Evolutionary conservation across 2,329 filamentous ascomycete species (phyloP), one percentile per base, ranked within the genome.

Genomic region (Periconia macrospinosa): DNA sequence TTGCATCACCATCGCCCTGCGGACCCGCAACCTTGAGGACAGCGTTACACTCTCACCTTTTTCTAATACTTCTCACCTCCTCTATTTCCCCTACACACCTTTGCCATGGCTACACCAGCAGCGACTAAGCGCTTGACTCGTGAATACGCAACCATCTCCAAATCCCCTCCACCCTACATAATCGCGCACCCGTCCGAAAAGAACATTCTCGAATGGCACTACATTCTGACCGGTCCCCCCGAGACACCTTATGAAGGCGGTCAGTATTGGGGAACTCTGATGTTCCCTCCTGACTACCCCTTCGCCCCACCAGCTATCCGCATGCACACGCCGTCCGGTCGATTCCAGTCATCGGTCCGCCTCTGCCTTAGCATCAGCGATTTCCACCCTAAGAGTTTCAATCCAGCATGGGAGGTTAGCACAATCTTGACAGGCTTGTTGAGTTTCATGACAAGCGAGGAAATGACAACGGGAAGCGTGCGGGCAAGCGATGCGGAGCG

Each of bases 371-470:
- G 90, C 70, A 99, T 99, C 68, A 93, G 88, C 66, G 94, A 99
- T 72, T 99, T 97, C 77, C 94, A 99, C 72, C 94, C 94, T 3
- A 96, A 96, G 75, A 93, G 89, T 27, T 99, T 97, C 81, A 99
- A 99, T 73, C 94, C 94, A 1, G 92, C 94, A 1, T 99, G 94
- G 94, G 93, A 96, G 70, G 94, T 99, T 8, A 93, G 89, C 50
- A 99, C 94, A 0, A 99, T 99, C 60, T 80, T 99, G 15, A 95
- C 96, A 51, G 94, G 94, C 10, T 83, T 99, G 27, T 80, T 97
- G 58, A 95, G 90, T 40, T 99, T 99, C 76, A 99, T 99, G 94
- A 97, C 93, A 2, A 91, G 90, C 61, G 93, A 99, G 70, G 94
- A 99, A 78, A 97, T 97, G 89, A 99, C 94, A 0, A 97, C 94